Base-by-base conservation (phyloP, 176 grass and related monocot species). In the Bonia amplexicaulis region DNA sequence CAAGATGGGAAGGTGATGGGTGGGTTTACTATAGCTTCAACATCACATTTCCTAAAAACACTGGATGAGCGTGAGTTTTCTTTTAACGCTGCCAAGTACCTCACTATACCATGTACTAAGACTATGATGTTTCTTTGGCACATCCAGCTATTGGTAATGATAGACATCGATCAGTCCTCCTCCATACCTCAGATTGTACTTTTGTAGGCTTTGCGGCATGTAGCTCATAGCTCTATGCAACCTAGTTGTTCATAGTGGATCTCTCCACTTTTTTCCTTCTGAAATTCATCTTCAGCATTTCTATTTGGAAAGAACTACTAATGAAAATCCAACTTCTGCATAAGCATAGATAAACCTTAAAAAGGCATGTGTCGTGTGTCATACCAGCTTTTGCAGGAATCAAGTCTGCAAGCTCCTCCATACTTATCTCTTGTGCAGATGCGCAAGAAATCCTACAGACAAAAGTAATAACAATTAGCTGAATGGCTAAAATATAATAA, bases 331-430 rank as follows among this genome's bases (percentile, higher is more conserved):
- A 83, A 71, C 31, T 83, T 86, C 72, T 61, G 61, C 31, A 42
- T 19, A 73, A 83, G 33, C 47, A 82, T 59, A 40, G 16, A 73
- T 79, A 63, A 88, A 75, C 66, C 20, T 6, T 59, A 60, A 29
- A 6, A 74, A 66, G 9, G 26, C 26, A 76, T 53, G 11, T 60
- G n/a, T 37, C 45, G 11, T 26, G n/a, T 62, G 31, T 51, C 85
- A 67, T 92, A 99, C 97, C 93, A 79, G 76, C 35, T 99, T 93
- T 96, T 83, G 85, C 67, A 76, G 90, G 93, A 87, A 99, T 90
- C 53, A 94, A 63, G 82, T 99, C 88, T 31, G 90, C 78, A 82
- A 99, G 91, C 60, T 99, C 91, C 88, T 99, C 97, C 58, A 83
- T 78, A 77, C 87, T 99, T 61, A 88, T 82, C 54, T 96, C 97